Evolutionary conservation across 108 stramenopile genomes (phyloP).

Genomic region (Skeletonema costatum): DNA sequence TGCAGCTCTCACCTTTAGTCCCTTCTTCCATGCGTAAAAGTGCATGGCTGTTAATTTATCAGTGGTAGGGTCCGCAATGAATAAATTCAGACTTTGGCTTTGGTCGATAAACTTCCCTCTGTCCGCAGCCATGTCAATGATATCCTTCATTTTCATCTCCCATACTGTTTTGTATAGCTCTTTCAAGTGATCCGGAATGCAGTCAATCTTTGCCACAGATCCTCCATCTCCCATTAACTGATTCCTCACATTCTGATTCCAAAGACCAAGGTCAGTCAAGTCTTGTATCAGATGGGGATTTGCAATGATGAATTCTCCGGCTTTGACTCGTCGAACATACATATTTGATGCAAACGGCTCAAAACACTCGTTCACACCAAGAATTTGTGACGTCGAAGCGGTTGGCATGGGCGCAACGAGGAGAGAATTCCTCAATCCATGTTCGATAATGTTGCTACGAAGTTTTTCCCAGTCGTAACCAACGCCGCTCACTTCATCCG

Average conservation of each 20-base stretch:
- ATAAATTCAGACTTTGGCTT: conserved; percentile 95
- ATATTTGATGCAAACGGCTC: conserved; percentile 98
- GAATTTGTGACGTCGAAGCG: conserved; percentile 95
- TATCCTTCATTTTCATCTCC: conserved; percentile 96
- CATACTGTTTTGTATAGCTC: conserved; percentile 98
- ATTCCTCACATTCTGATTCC: conserved; percentile 91
- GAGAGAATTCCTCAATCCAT: conserved; percentile 93
- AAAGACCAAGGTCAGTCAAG: conserved; percentile 92
- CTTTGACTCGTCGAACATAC: conserved; percentile 94
- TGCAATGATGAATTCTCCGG: conserved; percentile 97
- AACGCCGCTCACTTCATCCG: conserved; percentile 15
- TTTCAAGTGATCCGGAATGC: conserved; percentile 81
- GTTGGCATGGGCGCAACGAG: conserved; percentile 99
- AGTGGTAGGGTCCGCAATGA: conserved; percentile 92
- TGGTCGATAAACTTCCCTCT: conserved; percentile 97
- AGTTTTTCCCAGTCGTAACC: conserved; percentile 92
- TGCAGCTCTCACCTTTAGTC: conserved; percentile 73
- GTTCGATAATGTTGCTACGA: conserved; percentile 64
- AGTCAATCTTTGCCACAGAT: conserved; percentile 82
- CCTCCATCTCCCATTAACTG: conserved; percentile 95
- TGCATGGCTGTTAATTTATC: conserved; percentile 97
- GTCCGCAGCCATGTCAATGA: conserved; percentile 97
- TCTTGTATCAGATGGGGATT: conserved; percentile 97
- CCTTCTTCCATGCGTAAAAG: conserved; percentile 98
- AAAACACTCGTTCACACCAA: conserved; percentile 97